Conservation (phyloP, 148 eudicot species). For the Silene conica region DNA sequence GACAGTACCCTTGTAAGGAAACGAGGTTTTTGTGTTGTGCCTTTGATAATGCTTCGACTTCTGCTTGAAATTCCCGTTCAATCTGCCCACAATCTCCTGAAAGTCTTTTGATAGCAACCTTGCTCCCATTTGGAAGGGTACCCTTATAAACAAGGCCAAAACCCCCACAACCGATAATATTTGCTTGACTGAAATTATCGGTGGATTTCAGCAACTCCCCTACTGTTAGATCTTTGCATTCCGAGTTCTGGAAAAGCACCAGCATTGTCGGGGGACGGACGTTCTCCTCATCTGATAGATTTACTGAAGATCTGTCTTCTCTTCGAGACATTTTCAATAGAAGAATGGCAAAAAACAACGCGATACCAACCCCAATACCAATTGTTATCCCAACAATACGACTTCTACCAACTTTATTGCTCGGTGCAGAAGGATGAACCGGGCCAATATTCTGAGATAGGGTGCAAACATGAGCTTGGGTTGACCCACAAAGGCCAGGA, state of each 20-base stretch:
- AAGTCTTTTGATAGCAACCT: too few relatives aligned
- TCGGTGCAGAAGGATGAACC: slow-evolving; percentile 22
- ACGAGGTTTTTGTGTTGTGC: too few relatives aligned
- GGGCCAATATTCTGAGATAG: slow-evolving; percentile 3
- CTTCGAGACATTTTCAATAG: slow-evolving; percentile 46
- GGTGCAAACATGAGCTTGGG: slow-evolving; percentile 45
- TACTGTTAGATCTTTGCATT: slow-evolving; percentile 63
- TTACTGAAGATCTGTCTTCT: slow-evolving; percentile 27
- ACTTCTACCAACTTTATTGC: slow-evolving; percentile 33
- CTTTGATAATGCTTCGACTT: too few relatives aligned
- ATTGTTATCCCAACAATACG: slow-evolving; percentile 59
- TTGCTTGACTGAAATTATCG: slow-evolving; percentile 73
- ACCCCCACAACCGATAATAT: slow-evolving; percentile 85
- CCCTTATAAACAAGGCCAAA: too few relatives aligned
- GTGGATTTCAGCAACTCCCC: slow-evolving; percentile 68
- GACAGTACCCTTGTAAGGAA: slow-evolving; percentile 83
- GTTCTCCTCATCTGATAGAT: slow-evolving; percentile 46
- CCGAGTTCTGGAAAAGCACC: slow-evolving; percentile 65
- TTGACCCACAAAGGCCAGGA: slow-evolving; percentile 69
- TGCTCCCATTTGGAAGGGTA: too few relatives aligned
- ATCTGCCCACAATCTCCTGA: too few relatives aligned
- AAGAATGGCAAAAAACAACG: slow-evolving; percentile 47
- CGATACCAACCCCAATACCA: slow-evolving; percentile 55
- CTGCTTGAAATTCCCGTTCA: too few relatives aligned
- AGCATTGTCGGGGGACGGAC: slow-evolving; percentile 43